A percentile compares a stretch with the other conserved stretches of the same genome.
phyloP scores from a whole-genome alignment of 805 yeast species.

The Spathaspora boniae region DNA sequence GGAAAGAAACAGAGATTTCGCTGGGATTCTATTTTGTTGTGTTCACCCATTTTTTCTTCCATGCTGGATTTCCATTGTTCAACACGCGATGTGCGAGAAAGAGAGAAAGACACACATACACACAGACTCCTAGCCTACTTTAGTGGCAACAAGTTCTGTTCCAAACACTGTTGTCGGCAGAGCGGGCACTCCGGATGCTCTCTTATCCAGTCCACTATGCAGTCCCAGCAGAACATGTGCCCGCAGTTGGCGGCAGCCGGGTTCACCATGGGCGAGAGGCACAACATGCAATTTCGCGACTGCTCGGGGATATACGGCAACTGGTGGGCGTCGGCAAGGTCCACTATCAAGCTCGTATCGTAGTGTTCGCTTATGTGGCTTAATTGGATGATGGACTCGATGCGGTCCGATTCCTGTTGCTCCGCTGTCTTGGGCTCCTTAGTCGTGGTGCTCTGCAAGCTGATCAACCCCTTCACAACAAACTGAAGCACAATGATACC shows the following conservation, averaged over 20 bases:
- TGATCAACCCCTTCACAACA: constrained; percentile 39
- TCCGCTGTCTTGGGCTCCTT: constrained; percentile 12
- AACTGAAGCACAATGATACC: constrained; percentile 54
- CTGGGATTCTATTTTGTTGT: no score
- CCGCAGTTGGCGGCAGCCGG: constrained; percentile 92
- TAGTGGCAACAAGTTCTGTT: constrained; percentile 60
- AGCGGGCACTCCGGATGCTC: constrained; percentile 89
- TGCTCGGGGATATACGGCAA: constrained; percentile 67
- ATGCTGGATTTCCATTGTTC: no score
- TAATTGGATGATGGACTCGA: constrained; percentile 8
- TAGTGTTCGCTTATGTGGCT: constrained; percentile 9
- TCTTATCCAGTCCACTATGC: constrained; percentile 85
- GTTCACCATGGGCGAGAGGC: constrained; percentile 72
- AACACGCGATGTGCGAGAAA: no score
- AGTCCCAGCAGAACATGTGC: constrained; percentile 89
- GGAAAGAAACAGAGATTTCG: background rate
- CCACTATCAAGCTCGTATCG: constrained; percentile 27
- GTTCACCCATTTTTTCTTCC: no score
- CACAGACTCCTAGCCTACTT: constrained; percentile 19
- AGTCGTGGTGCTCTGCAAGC: constrained; percentile 20
- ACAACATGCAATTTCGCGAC: constrained; percentile 79
- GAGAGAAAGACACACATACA: constrained; percentile 1
- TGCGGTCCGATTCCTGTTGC: constrained; percentile 10
- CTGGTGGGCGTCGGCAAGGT: constrained; percentile 51
- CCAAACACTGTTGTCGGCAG: constrained; percentile 69